phyloP scores from a whole-genome alignment of 177 flowering plant genomes.

The Telopea speciosissima region DNA sequence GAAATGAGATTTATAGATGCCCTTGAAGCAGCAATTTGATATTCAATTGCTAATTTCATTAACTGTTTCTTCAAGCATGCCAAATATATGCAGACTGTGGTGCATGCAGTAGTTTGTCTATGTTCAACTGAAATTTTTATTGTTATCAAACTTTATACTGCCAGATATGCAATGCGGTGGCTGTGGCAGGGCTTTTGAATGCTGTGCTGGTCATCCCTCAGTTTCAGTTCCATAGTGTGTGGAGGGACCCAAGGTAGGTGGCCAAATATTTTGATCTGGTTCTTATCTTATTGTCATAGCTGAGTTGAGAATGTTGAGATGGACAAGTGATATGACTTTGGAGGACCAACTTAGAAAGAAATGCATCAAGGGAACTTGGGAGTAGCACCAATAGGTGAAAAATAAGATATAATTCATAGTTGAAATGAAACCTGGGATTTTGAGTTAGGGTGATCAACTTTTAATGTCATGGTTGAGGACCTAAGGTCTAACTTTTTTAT shows the following conservation, averaged over 20 bases:
- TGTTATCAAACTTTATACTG: slow-evolving; percentile 9
- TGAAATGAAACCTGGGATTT: background rate
- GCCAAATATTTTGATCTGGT: background rate
- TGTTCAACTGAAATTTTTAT: slow-evolving; percentile 8
- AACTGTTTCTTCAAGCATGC: background rate
- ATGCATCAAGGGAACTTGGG: too few relatives aligned
- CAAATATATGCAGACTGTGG: background rate
- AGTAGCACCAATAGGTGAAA: too few relatives aligned
- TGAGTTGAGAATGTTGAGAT: too few relatives aligned
- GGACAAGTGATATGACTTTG: too few relatives aligned
- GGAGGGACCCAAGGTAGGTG: slow-evolving; percentile 66
- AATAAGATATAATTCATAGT: too few relatives aligned
- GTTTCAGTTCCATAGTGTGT: slow-evolving; percentile 51
- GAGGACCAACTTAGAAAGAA: too few relatives aligned
- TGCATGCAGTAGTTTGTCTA: background rate
- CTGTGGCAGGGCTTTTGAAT: slow-evolving; percentile 72
- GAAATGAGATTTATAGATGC: background rate
- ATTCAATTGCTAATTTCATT: too few relatives aligned
- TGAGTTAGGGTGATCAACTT: background rate
- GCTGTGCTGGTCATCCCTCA: slow-evolving; percentile 65
- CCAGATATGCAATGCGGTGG: slow-evolving; percentile 93
- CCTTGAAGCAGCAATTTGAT: too few relatives aligned
- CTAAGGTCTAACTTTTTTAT: background rate
- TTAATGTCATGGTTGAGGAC: background rate
- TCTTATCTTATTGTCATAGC: background rate